A percentile compares a stretch with the other conserved stretches of the same genome.
These are phyloP conservation scores for Notholithocarpus densiflorus DNA, from an alignment of 306 rosid species.

Conservation along the genomic window DNA sequence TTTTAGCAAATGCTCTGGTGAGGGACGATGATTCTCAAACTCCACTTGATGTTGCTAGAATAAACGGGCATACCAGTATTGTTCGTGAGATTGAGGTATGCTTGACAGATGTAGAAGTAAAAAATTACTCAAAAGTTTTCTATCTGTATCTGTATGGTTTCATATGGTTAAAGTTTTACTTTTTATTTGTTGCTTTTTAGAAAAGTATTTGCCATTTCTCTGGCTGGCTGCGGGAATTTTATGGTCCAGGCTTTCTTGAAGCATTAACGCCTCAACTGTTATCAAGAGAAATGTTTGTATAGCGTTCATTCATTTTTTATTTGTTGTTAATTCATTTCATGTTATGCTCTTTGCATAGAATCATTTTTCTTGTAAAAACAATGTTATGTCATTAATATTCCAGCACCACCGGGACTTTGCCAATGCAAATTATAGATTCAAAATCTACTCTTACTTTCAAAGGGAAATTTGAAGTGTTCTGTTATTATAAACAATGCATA, in stretches of 20 bases:
- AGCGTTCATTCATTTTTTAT: neutral
- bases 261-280: conserved; percentile 11
- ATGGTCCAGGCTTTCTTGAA: conserved; percentile 26
- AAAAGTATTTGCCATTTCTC: conserved; percentile 23
- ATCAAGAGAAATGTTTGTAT: conserved; percentile 7
- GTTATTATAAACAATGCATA: neutral
- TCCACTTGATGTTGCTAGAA: conserved; percentile 26
- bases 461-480: neutral
- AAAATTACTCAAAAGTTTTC: neutral
- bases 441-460: neutral
- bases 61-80: neutral
- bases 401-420: neutral
- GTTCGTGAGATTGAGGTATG: conserved; percentile 28
- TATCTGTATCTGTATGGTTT: neutral
- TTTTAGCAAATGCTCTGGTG: conserved; percentile 21
- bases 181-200: conserved; percentile 7
- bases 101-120: neutral
- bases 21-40: conserved; percentile 29
- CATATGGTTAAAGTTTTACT: neutral
- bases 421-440: neutral
- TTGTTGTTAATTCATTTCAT: neutral
- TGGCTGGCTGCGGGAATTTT: conserved; percentile 20
- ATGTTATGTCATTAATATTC: neutral
- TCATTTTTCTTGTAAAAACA: neutral
- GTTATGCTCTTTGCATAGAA: neutral